Evolutionary conservation across 192 early-diverging fungal species (phyloP), one percentile per base, ranked within the genome.

Genomic region (Gamsiella multidivaricata): DNA sequence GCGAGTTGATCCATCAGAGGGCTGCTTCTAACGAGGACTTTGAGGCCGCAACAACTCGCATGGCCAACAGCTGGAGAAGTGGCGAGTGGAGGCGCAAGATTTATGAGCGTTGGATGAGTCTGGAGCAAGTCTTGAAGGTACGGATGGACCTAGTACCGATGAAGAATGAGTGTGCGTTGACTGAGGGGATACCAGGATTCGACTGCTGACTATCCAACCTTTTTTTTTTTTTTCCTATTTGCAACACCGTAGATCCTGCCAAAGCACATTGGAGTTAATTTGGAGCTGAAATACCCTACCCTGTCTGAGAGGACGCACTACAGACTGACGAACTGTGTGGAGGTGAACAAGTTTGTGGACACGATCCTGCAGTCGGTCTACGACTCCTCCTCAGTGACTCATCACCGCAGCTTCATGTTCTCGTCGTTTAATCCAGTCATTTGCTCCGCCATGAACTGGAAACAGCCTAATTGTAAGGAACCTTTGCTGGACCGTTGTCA

Each of bases 381-480:
- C 65, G 91, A 95, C 61, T 80, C 85, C 87, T 81, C 89, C 72
- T 31, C 82, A 66, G 60, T 76, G 39, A 65, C 60, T 26, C 61
- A 76, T 17, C 53, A 82, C 32, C 58, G 65, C 32, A 46, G 66
- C 34, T 60, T 85, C 12, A 92, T 99, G 70, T 97, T 98, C 75
- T 92, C 91, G 25, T 96, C 95, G 3, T 95, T 94, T 80, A 97
- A 95, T 73, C 93, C 95, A 17, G 83, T 88, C 20, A 89, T 97
- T 1, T 99, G 98, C 83, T 94, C 92, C 15, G 91, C 95, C 18
- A 65, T 98, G 37, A 99, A 96, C 85, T 98, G 98, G 98, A 99
- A 99, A 81, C 98, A 99, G 65, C 97, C 97, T 22, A 98, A 98
- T 71, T 99, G 91, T 89, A 87, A 86, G 85, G 80, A 5, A 20